A percentile compares a stretch with the other conserved stretches of the same genome.
Evolutionary conservation across 306 rosid species (phyloP).

Genomic region (Castanea sativa): DNA sequence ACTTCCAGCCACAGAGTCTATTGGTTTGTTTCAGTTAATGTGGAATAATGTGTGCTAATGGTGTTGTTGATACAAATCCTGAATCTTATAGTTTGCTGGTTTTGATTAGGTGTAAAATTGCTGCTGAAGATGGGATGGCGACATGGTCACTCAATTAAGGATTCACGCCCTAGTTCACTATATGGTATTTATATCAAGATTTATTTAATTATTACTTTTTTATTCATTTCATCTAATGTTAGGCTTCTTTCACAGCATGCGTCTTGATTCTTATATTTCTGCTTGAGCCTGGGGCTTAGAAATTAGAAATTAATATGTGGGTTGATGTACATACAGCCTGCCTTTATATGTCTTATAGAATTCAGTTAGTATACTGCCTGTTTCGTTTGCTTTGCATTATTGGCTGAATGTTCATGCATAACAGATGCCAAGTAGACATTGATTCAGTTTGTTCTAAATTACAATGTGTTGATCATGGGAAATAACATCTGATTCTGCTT

Average conservation of each 20-base stretch:
- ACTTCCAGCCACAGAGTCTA: conserved; percentile 83
- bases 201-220: conserved; percentile 3
- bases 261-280: neutral
- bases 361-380: neutral
- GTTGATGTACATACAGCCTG: neutral
- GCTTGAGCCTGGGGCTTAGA: neutral
- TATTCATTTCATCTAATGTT: conserved; percentile 7
- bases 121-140: conserved; percentile 99
- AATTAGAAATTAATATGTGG: neutral
- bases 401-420: neutral
- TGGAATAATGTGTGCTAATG: conserved; percentile 6
- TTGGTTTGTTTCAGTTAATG: conserved; percentile 57
- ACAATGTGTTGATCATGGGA: no score
- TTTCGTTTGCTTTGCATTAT: neutral
- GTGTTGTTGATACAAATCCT: conserved; percentile 7
- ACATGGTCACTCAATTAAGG: conserved; percentile 91
- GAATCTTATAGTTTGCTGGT: conserved; percentile 20
- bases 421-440: no score
- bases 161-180: conserved; percentile 60
- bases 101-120: conserved; percentile 68
- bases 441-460: no score
- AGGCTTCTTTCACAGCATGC: neutral
- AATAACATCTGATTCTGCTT: neutral
- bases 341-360: neutral
- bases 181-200: conserved; percentile 46